Evolutionary conservation across 805 yeast genomes (phyloP).

Genomic region (Yamadazyma nakazawae): DNA sequence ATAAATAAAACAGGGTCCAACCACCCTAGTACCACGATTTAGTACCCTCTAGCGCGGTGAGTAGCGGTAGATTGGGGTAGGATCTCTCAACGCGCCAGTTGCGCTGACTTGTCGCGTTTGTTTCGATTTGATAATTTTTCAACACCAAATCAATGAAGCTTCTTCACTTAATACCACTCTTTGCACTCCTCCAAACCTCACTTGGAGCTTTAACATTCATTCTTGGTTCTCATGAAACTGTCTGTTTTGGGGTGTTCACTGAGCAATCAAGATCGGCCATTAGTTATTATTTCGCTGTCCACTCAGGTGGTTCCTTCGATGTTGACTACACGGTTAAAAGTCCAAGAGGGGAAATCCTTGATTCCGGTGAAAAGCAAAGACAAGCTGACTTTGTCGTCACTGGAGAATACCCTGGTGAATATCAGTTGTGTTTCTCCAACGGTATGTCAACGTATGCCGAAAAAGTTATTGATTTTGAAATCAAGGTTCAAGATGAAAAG

Average conservation of each 20-base stretch:
- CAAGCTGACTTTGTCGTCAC: conserved; percentile 77
- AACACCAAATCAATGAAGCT: conserved; percentile 3
- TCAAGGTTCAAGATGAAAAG: conserved; percentile 45
- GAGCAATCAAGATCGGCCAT: conserved; percentile 55
- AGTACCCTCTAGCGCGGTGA: background rate
- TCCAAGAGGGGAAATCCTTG: conserved; percentile 55
- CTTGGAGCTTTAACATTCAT: conserved; percentile 66
- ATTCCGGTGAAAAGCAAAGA: conserved; percentile 57
- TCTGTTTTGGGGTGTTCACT: conserved; percentile 72
- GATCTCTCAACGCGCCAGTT: background rate
- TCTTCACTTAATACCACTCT: background rate
- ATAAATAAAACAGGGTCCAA: background rate
- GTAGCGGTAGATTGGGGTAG: background rate
- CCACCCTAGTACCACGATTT: background rate
- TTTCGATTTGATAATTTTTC: background rate
- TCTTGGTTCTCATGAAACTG: conserved; percentile 69
- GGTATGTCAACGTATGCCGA: conserved; percentile 79
- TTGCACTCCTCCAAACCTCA: conserved; percentile 24
- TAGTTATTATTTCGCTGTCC: conserved; percentile 80
- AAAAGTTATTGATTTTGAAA: conserved; percentile 81
- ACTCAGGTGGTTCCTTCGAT: conserved; percentile 76
- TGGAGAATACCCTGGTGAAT: conserved; percentile 71
- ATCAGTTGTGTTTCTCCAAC: conserved; percentile 81
- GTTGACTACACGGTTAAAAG: conserved; percentile 64
- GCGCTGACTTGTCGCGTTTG: background rate